A percentile compares a stretch with the other conserved stretches of the same genome.
These are phyloP conservation scores for Aspergillus chevalieri DNA, from an alignment of 2,329 filamentous ascomycete genomes.

Conservation along the genomic window DNA sequence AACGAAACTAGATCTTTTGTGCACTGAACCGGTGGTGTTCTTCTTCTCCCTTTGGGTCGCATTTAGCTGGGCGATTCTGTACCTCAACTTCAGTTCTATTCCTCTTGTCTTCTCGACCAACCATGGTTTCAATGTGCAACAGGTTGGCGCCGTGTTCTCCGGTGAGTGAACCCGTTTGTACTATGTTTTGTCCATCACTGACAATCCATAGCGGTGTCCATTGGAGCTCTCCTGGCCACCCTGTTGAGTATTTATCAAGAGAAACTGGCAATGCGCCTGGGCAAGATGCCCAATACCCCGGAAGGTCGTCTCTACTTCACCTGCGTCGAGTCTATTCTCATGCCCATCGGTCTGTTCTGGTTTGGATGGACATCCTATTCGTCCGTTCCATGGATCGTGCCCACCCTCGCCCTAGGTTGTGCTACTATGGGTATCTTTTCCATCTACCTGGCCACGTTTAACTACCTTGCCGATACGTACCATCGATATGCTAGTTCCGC, in stretches of 20 bases:
- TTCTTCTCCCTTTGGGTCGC: conserved; percentile 78
- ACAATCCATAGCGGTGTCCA: conserved; percentile 50
- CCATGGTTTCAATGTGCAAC: conserved; percentile 59
- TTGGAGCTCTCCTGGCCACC: conserved; percentile 60
- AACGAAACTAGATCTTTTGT: conserved; percentile 39
- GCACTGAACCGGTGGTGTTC: conserved; percentile 55
- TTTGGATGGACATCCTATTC: conserved; percentile 63
- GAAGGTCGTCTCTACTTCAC: conserved; percentile 76
- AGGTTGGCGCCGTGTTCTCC: conserved; percentile 63
- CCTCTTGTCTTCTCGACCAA: conserved; percentile 66
- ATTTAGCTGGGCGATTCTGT: conserved; percentile 79
- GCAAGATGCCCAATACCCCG: conserved; percentile 47
- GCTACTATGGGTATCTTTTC: conserved; percentile 78
- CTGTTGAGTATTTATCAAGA: conserved; percentile 64
- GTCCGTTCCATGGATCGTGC: conserved; percentile 62
- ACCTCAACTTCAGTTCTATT: conserved; percentile 70
- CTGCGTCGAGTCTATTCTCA: conserved; percentile 63
- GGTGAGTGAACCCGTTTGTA: conserved; percentile 13
- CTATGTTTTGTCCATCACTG: neutral
- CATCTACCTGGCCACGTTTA: conserved; percentile 80
- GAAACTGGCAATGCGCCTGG: conserved; percentile 49
- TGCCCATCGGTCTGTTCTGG: conserved; percentile 72
- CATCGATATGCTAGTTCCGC: conserved; percentile 75
- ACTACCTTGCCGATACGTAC: conserved; percentile 83
- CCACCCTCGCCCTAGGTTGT: conserved; percentile 60